Evolutionary conservation across 2,329 filamentous ascomycete species (phyloP).

Genomic region (Colletotrichum gloeosporioides): DNA sequence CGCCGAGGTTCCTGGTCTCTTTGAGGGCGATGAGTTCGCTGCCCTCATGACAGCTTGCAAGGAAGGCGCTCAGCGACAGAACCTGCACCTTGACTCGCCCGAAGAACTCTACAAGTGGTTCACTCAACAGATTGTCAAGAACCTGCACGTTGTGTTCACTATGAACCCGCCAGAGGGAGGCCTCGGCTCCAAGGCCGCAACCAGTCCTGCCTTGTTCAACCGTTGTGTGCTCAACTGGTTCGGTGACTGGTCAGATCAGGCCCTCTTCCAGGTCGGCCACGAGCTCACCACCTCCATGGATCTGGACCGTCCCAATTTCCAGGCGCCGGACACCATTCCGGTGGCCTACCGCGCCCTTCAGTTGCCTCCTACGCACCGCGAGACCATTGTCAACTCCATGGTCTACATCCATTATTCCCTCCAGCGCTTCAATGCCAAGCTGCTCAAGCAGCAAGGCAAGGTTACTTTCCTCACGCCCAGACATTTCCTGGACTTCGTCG

Average conservation of each 20-base stretch:
- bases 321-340: constrained; percentile 88
- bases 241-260: constrained; percentile 99
- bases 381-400: constrained; percentile 96
- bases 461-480: constrained; percentile 93
- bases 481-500: constrained; percentile 97
- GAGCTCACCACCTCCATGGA: constrained; percentile 97
- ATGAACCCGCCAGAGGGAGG: constrained; percentile 99
- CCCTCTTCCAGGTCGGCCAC: constrained; percentile 94
- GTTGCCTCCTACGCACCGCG: constrained; percentile 87
- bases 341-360: constrained; percentile 87
- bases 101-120: constrained; percentile 99
- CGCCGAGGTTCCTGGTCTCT: constrained; percentile 97
- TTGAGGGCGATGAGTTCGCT: constrained; percentile 98
- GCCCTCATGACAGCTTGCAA: constrained; percentile 99
- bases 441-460: constrained; percentile 91
- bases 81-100: constrained; percentile 92
- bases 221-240: constrained; percentile 99
- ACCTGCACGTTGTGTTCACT: constrained; percentile 98
- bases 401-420: constrained; percentile 98
- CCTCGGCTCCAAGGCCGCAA: constrained; percentile 93
- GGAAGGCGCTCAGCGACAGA: constrained; percentile 95
- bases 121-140: constrained; percentile 98
- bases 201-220: constrained; percentile 98
- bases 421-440: constrained; percentile 84
- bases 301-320: constrained; percentile 85